These are phyloP conservation scores for Rheum nobile DNA, from an alignment of 148 eudicot genomes.

Conservation along the genomic window DNA sequence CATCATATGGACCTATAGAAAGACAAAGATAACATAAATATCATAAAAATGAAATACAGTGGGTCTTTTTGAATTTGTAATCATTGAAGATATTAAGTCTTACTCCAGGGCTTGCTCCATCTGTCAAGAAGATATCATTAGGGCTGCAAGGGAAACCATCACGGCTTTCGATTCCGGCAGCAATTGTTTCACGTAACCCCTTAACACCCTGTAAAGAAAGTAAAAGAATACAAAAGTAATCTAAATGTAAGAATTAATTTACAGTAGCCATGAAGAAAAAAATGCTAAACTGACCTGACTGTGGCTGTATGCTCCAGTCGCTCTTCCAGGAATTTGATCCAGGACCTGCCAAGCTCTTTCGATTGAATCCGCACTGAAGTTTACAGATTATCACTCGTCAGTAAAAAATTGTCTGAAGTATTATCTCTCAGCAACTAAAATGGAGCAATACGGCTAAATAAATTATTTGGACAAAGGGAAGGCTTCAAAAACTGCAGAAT, in stretches of 20 bases:
- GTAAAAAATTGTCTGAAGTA: not conserved
- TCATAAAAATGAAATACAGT: not conserved
- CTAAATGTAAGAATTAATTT: not conserved
- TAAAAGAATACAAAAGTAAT: not conserved
- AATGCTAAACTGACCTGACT: conserved; percentile 43
- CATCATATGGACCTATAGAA: conserved; percentile 83
- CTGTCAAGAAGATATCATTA: conserved; percentile 92
- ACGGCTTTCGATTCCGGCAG: conserved; percentile 90
- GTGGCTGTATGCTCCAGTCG: conserved; percentile 96
- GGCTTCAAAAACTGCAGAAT: not conserved
- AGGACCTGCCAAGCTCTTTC: conserved; percentile 77
- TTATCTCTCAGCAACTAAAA: not conserved
- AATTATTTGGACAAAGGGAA: not conserved
- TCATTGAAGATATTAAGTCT: not conserved
- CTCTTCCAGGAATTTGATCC: conserved; percentile 86
- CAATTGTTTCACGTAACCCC: conserved; percentile 84
- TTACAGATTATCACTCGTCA: not conserved
- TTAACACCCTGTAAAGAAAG: conserved; percentile 56
- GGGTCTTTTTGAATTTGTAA: not conserved
- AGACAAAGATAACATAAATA: not conserved
- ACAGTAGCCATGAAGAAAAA: not conserved
- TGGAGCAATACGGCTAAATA: not conserved
- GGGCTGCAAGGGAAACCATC: conserved; percentile 89
- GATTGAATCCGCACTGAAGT: conserved; percentile 49
- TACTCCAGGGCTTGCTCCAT: conserved; percentile 76